Evolutionary conservation across 495 filamentous ascomycete genomes (phyloP).

Genomic region (Penicillium turbatum): DNA sequence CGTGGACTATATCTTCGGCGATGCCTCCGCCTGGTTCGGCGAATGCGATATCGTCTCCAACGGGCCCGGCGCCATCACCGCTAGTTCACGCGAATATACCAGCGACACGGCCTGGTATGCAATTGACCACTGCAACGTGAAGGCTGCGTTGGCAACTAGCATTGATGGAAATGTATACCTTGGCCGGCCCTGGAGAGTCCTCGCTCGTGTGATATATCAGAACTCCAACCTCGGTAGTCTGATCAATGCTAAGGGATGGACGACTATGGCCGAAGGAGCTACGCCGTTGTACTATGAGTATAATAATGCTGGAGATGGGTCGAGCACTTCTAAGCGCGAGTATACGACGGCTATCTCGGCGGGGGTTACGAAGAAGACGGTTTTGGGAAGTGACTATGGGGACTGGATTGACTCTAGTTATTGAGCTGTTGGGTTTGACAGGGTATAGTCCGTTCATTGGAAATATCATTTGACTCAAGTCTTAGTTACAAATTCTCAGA

Average conservation of each 20-base stretch:
- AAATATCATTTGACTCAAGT: no score
- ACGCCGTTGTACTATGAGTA: conserved; percentile 54
- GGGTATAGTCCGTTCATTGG: not conserved
- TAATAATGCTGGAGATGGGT: conserved; percentile 54
- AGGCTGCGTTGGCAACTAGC: conserved; percentile 41
- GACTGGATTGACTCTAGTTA: conserved; percentile 35
- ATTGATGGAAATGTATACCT: conserved; percentile 57
- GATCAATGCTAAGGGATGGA: conserved; percentile 62
- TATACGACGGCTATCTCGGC: conserved; percentile 49
- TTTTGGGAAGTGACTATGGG: conserved; percentile 50
- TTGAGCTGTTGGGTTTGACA: not conserved
- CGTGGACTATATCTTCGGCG: conserved; percentile 65
- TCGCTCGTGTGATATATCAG: conserved; percentile 63
- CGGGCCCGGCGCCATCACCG: conserved; percentile 48
- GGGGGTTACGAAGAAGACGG: conserved; percentile 43
- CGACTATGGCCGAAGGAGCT: conserved; percentile 42
- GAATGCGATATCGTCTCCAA: conserved; percentile 55
- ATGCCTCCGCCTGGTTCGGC: conserved; percentile 62
- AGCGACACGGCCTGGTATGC: conserved; percentile 57
- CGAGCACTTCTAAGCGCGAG: conserved; percentile 49
- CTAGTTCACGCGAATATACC: conserved; percentile 51
- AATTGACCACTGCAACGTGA: conserved; percentile 54
- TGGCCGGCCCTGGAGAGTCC: conserved; percentile 63
- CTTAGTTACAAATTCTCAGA: no score
- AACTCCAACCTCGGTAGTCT: conserved; percentile 50